A percentile compares a stretch with the other conserved stretches of the same genome.
These are phyloP conservation scores for Oryza nivara DNA, from an alignment of 176 grass and related monocot species.

Conservation along the genomic window DNA sequence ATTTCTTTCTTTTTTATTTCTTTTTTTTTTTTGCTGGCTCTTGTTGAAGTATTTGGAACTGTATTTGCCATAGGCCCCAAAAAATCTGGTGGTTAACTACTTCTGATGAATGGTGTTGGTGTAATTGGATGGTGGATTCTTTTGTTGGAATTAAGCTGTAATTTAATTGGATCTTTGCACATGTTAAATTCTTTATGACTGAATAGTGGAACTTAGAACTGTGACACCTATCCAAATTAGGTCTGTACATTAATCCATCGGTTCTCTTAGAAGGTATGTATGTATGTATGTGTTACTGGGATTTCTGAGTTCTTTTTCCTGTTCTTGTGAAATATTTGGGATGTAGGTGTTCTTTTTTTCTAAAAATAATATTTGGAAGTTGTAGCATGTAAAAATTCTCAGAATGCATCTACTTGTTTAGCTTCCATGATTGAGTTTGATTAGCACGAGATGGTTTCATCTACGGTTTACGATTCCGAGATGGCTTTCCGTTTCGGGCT, in stretches of 20 bases:
- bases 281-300: neutral
- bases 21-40: neutral
- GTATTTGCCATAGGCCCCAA: conserved; percentile 2
- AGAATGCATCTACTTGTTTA: neutral
- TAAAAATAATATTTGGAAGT: no score
- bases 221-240: neutral
- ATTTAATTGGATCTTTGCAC: conserved; percentile 33
- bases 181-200: neutral
- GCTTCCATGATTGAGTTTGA: neutral
- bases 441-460: neutral
- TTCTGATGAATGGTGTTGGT: neutral
- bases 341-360: no score
- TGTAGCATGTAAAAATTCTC: neutral
- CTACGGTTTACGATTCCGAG: no score
- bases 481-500: no score
- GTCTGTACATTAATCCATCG: neutral
- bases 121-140: conserved; percentile 25
- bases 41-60: conserved; percentile 16
- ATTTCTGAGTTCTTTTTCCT: neutral
- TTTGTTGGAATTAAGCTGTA: conserved; percentile 40
- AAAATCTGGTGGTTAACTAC: neutral
- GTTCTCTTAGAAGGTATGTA: neutral
- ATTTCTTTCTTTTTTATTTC: no score
- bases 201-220: neutral
- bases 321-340: neutral